Percentiles rank a stretch among this genome's conserved stretches.
Evolutionary conservation across 2,329 filamentous ascomycete genomes (phyloP).

Genomic region (Arthrocladium fulminans): DNA sequence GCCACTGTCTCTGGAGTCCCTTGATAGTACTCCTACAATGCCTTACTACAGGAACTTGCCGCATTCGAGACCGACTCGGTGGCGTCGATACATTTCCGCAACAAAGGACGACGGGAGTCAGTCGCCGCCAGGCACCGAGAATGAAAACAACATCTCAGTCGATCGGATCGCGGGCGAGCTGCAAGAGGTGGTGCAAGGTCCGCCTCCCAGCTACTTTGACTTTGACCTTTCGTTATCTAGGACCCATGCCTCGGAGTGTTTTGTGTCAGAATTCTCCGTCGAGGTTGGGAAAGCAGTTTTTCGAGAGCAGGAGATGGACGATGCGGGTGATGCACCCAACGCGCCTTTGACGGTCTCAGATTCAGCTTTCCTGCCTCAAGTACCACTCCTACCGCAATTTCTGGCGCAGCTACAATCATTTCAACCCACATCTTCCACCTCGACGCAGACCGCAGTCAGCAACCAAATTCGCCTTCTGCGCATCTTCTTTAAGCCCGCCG

Average conservation of each 20-base stretch:
- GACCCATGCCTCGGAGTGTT: background rate
- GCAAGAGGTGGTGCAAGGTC: background rate
- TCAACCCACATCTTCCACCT: too few relatives aligned
- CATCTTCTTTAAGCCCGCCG: background rate
- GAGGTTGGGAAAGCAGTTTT: background rate
- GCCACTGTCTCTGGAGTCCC: background rate
- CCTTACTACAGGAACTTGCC: too few relatives aligned
- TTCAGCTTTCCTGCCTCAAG: background rate
- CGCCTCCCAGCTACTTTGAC: background rate
- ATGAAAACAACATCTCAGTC: background rate
- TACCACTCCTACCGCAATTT: constrained; percentile 4
- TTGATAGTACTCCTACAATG: background rate
- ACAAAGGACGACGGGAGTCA: background rate
- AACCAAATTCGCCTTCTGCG: background rate
- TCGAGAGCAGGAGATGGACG: background rate
- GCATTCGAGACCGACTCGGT: background rate
- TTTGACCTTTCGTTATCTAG: background rate
- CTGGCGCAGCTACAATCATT: background rate
- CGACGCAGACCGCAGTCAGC: background rate
- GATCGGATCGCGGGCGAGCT: background rate
- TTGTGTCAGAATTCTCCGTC: background rate
- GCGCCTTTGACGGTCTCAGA: background rate
- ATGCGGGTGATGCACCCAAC: background rate
- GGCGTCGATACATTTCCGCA: background rate
- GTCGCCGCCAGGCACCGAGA: background rate